Evolutionary conservation across 495 filamentous ascomycete genomes (phyloP).

Genomic region (Penicillium soppii): DNA sequence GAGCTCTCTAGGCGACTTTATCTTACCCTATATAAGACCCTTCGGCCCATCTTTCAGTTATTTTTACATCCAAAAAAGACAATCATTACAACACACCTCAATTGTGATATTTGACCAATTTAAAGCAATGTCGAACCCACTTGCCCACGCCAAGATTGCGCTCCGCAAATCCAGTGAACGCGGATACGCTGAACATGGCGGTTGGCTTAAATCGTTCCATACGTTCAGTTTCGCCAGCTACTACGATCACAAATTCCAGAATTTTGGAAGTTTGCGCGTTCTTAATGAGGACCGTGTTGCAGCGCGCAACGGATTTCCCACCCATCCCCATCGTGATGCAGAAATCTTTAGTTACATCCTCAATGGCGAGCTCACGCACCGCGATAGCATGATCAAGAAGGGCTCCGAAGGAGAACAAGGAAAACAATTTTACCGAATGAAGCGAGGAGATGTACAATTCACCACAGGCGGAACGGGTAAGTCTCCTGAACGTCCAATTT

Average conservation of each 20-base stretch:
- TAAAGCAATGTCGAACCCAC: conserved; percentile 50
- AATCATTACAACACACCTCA: not conserved
- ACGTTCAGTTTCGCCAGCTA: conserved; percentile 78
- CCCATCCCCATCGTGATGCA: conserved; percentile 76
- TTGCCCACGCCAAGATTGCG: conserved; percentile 62
- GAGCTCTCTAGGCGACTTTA: not conserved
- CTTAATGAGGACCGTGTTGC: conserved; percentile 82
- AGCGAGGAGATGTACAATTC: conserved; percentile 78
- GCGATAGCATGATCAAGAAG: conserved; percentile 68
- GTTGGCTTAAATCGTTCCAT: conserved; percentile 84
- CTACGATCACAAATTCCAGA: conserved; percentile 60
- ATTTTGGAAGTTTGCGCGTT: conserved; percentile 71
- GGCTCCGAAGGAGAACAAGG: conserved; percentile 50
- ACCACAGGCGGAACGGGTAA: conserved; percentile 70
- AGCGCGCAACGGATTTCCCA: conserved; percentile 67
- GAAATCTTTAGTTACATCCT: conserved; percentile 86
- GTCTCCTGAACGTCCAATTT: conserved; percentile 2
- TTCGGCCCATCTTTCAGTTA: not conserved
- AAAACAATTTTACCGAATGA: conserved; percentile 66
- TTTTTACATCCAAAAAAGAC: not conserved
- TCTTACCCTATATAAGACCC: conserved; percentile 7
- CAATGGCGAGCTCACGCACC: conserved; percentile 75
- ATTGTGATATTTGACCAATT: not conserved
- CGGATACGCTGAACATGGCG: conserved; percentile 73
- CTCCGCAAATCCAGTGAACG: conserved; percentile 59